Conservation (phyloP, 495 filamentous ascomycete species). For the Annulohypoxylon maeteangense region DNA sequence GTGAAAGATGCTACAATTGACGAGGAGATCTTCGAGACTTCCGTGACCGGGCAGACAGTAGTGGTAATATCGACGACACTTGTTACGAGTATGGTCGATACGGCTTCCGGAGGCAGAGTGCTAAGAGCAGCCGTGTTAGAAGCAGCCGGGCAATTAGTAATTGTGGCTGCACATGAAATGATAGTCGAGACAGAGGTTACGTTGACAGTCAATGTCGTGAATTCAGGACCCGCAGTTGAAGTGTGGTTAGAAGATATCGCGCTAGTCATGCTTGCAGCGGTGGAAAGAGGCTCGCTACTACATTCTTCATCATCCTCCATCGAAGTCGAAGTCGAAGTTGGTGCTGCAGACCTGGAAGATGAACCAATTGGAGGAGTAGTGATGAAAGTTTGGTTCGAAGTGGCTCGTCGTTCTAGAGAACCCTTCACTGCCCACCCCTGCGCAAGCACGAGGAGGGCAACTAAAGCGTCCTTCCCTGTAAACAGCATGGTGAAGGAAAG, state of each 20-base stretch:
- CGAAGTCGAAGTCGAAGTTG: background rate
- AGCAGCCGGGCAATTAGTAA: slow-evolving; percentile 37
- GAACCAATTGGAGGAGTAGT: background rate
- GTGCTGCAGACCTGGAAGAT: background rate
- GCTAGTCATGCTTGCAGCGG: background rate
- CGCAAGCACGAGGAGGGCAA: slow-evolving; percentile 19
- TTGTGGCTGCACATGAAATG: slow-evolving; percentile 40
- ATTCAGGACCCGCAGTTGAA: background rate
- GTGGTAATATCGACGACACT: slow-evolving; percentile 45
- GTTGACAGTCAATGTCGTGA: slow-evolving; percentile 43
- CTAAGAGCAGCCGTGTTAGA: slow-evolving; percentile 33
- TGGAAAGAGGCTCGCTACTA: background rate
- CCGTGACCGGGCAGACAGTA: slow-evolving; percentile 45
- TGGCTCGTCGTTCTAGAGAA: background rate
- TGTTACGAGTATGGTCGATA: slow-evolving; percentile 41
- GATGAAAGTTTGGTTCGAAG: background rate
- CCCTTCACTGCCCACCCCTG: slow-evolving; percentile 12
- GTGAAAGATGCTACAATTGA: slow-evolving; percentile 39
- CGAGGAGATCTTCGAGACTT: slow-evolving; percentile 40
- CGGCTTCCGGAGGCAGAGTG: slow-evolving; percentile 34
- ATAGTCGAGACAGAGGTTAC: slow-evolving; percentile 40
- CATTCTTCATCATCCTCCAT: background rate
- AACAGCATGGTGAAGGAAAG: slow-evolving; percentile 34
- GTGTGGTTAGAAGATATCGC: slow-evolving; percentile 24
- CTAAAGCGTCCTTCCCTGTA: slow-evolving; percentile 23